These are phyloP conservation scores for Azolla pinnata DNA, from an alignment of 75 land plant species.

Conservation along the genomic window DNA sequence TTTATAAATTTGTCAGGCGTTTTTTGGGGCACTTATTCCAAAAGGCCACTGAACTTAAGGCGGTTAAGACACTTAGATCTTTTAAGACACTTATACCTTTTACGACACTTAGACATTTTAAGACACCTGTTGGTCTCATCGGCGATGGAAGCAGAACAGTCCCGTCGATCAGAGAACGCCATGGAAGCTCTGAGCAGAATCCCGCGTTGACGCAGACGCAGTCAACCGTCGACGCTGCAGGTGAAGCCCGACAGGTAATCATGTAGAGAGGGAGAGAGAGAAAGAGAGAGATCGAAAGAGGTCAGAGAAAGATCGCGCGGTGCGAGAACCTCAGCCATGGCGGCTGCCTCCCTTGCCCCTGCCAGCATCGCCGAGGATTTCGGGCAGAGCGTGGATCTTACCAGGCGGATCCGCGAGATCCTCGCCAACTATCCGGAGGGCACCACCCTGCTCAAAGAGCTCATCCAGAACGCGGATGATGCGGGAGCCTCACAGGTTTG, in stretches of 20 bases:
- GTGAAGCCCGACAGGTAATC: neutral
- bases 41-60: too few species aligned
- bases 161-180: too few species aligned
- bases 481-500: slow-evolving; percentile 77
- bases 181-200: neutral
- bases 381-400: slow-evolving; percentile 94
- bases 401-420: slow-evolving; percentile 83
- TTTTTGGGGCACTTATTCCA: too few species aligned
- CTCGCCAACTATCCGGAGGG: slow-evolving; percentile 91
- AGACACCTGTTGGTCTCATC: too few species aligned
- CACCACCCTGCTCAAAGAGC: slow-evolving; percentile 89
- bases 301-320: neutral
- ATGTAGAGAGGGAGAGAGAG: neutral
- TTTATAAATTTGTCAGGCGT: too few species aligned
- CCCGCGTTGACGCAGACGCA: neutral
- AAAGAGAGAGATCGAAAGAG: neutral
- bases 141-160: too few species aligned
- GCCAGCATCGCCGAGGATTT: slow-evolving; percentile 42
- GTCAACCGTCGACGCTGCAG: too few species aligned
- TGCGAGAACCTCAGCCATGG: neutral
- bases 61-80: too few species aligned
- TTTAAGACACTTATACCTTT: too few species aligned
- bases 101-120: too few species aligned
- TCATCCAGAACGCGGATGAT: slow-evolving; percentile 96
- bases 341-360: neutral